Percentiles rank a stretch among this genome's conserved stretches.
These are phyloP conservation scores for Xylaria sp. DNA, from an alignment of 2,329 filamentous ascomycete species.

Conservation along the genomic window DNA sequence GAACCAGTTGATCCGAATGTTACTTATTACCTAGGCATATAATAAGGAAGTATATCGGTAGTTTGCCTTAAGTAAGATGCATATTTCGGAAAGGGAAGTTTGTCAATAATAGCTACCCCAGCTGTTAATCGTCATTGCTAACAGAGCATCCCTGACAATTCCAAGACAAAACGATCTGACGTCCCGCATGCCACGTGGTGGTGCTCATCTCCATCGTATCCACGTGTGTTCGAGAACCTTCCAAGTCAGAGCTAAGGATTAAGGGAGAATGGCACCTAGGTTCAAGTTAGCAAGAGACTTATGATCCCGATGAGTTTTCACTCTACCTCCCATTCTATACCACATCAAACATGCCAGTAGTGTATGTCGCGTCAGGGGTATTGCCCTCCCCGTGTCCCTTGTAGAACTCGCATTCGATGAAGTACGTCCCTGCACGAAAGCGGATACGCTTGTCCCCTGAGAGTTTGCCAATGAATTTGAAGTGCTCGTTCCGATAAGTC, in stretches of 20 bases:
- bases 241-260: not conserved
- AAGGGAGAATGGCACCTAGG: not conserved
- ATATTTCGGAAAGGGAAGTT: not conserved
- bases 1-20: not conserved
- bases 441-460: not conserved
- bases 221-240: not conserved
- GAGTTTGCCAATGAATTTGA: constrained; percentile 16
- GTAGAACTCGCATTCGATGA: constrained; percentile 21
- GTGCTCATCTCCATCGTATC: not conserved
- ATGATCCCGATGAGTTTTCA: too few relatives aligned
- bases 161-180: not conserved
- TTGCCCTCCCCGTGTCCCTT: constrained; percentile 1
- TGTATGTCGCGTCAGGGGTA: constrained; percentile 14
- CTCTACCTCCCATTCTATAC: not conserved
- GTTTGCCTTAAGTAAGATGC: not conserved
- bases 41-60: not conserved
- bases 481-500: constrained; percentile 3
- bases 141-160: not conserved
- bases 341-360: not conserved
- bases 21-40: not conserved
- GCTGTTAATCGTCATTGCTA: not conserved
- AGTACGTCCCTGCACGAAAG: constrained; percentile 5
- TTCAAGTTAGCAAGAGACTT: not conserved
- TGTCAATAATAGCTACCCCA: not conserved
- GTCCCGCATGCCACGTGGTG: not conserved